Evolutionary conservation across 495 filamentous ascomycete genomes (phyloP), one percentile per base, ranked within the genome.

Genomic region (Aspergillus heteromorphus): DNA sequence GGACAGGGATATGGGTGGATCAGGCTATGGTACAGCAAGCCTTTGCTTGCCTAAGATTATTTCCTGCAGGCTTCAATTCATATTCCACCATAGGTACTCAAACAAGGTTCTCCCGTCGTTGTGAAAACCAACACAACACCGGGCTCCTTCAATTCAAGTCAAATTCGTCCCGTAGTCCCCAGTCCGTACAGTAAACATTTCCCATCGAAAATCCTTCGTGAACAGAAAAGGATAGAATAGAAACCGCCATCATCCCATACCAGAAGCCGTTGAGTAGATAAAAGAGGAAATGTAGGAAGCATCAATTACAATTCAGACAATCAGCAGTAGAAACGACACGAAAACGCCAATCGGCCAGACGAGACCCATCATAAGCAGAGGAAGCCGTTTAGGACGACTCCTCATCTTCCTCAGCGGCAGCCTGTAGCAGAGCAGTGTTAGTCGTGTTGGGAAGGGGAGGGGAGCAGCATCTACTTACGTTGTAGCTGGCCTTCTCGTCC

Each of bases 401-500:
- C 49, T 82, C 79, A 53, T 81, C 78, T 19, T 80, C 78, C 30
- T 77, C 73, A 27, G 69, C 79, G 50, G 69, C 72, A 51, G 65
- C 69, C 71, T 61, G 53, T 49, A 57, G 23, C 4, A 50, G n/a
- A 27, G 41, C 49, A 19, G 61, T 69, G 61, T 69, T 56, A 68
- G 61, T 49, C 51, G 40, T 6, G 49, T 19, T 40, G 23, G 21
- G 9, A 9, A 29, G 21, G 16, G 21, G 20, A 18, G 18, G 38
- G 1, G 8, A 10, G 19, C 11, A 36, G 4, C 13, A 4, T 19
- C 16, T 30, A 77, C 84, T 79, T 76, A 92, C 88, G 60, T 88
- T 83, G 82, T 97, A 98, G 53, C 78, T 85, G 56, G 87, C 87
- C 80, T 98, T 97, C 81, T 97, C 91, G 61, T 93, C 87, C 70